phyloP scores from a whole-genome alignment of 768 basidiomycete genomes.

The Trichaptum fuscoviolaceum region DNA sequence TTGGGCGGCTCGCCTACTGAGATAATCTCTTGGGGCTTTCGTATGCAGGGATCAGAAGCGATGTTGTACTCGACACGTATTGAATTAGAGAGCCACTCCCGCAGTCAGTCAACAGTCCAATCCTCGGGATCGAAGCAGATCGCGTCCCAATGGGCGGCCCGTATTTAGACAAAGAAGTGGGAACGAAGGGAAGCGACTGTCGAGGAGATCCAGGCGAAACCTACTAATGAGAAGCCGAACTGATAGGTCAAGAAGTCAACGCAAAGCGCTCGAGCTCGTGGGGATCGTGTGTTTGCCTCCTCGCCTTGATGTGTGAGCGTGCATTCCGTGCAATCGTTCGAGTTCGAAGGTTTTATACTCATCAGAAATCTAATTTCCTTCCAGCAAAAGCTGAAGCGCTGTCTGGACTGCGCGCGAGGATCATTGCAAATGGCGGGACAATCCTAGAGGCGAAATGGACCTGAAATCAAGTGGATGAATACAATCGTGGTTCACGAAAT shows the following conservation, averaged over 20 bases:
- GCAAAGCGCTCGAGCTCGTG: background rate
- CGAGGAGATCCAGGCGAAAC: background rate
- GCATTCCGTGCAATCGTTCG: background rate
- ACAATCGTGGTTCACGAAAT: background rate
- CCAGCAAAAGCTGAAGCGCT: background rate
- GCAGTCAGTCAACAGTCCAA: background rate
- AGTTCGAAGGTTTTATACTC: background rate
- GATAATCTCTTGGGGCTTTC: background rate
- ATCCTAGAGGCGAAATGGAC: background rate
- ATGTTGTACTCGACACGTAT: background rate
- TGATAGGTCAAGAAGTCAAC: background rate
- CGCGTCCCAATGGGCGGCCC: background rate
- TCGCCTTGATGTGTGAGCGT: background rate
- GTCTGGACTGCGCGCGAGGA: background rate
- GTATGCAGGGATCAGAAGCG: background rate
- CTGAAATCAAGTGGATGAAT: background rate
- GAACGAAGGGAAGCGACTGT: background rate
- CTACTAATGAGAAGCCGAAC: background rate
- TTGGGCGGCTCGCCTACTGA: background rate
- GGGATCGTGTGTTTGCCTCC: background rate
- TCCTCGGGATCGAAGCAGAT: background rate
- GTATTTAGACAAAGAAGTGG: background rate
- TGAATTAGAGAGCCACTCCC: background rate
- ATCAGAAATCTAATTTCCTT: background rate
- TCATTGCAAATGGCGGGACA: background rate